Percentiles rank a stretch among this genome's conserved stretches.
These are phyloP conservation scores for Sonneratia caseolaris DNA, from an alignment of 345 rosid genomes.

Conservation along the genomic window DNA sequence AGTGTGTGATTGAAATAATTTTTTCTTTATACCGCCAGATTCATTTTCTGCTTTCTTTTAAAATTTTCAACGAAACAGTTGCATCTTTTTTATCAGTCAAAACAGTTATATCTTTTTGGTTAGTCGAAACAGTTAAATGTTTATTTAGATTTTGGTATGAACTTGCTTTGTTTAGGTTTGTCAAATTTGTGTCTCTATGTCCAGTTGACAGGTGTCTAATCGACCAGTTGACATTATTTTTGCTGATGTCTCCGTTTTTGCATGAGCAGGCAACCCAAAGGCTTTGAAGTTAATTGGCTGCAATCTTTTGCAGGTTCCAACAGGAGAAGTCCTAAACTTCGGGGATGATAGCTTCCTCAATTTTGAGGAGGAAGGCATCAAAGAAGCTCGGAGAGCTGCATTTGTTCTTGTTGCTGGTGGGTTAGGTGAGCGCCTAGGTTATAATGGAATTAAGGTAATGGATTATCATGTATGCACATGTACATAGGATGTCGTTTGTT, in stretches of 20 bases:
- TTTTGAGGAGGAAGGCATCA: slow-evolving; percentile 66
- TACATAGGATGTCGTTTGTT: slow-evolving; percentile 6
- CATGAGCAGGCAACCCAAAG: background rate
- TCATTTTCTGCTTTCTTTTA: background rate
- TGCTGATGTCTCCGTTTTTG: background rate
- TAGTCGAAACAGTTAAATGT: background rate
- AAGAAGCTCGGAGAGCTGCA: slow-evolving; percentile 71
- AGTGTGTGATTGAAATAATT: background rate
- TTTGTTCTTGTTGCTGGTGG: slow-evolving; percentile 99
- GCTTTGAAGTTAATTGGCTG: background rate
- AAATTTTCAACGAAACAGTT: background rate
- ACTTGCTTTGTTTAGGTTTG: too few relatives aligned
- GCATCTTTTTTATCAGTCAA: too few relatives aligned
- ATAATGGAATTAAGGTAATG: slow-evolving; percentile 88
- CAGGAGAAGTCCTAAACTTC: slow-evolving; percentile 64
- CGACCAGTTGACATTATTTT: background rate
- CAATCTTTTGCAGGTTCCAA: slow-evolving; percentile 49
- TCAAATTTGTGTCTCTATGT: background rate
- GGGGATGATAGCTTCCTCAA: slow-evolving; percentile 61
- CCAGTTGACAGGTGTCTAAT: background rate
- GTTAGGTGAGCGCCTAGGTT: slow-evolving; percentile 97
- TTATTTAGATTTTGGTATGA: background rate
- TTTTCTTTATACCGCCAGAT: background rate
- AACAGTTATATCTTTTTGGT: too few relatives aligned
- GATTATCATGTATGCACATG: background rate